Evolutionary conservation across 495 filamentous ascomycete species (phyloP), one percentile per base, ranked within the genome.

Genomic region (Penicillium paradoxum): DNA sequence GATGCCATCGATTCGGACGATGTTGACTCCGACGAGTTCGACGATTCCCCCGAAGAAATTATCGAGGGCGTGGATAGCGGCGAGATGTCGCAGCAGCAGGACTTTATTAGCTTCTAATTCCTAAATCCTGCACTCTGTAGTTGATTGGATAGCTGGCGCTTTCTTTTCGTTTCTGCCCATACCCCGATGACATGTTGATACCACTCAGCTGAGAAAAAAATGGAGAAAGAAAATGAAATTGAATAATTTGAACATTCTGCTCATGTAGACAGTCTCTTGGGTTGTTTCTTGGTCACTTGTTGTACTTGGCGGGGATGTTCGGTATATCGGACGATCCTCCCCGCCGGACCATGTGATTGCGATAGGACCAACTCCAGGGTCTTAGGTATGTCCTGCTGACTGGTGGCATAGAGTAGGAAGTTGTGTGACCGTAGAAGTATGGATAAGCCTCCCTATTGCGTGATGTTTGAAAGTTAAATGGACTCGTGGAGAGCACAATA

Each of bases 21-120:
- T 69, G 79, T 95, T 65, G 91, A 95, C 69, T 96, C 90, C 27
- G 91, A 95, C 60, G 85, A 83, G 45, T 79, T 92, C 46, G 86
- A 87, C 42, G 89, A 95, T 66, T 83, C 89, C 60, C 68, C 71
- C 44, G 70, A 73, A 49, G 56, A 72, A 49, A 60, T 79, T 41
- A 66, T 73, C 52, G 73, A 70, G 47, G 77, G 72, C 34, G 55
- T 49, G 27, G 72, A 74, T 33, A 75, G 74, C 51, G 67, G 71
- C 49, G 81, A 84, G 58, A 71, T 84, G 55, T 74, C 77, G 27
- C 74, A 81, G 64, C 85, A 89, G 67, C 76, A 84, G 56, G 87
- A 90, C 60, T 90, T 81, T 64, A 80, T 90, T 63, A 71, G 71
- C 43, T 76, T 89, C 59, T 83, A 64, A 60, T 45, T 50, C 27